Percentiles rank a stretch among this genome's conserved stretches.
Conservation (phyloP, 139 green algal species). For the Chlamydomonas sp. region DNA sequence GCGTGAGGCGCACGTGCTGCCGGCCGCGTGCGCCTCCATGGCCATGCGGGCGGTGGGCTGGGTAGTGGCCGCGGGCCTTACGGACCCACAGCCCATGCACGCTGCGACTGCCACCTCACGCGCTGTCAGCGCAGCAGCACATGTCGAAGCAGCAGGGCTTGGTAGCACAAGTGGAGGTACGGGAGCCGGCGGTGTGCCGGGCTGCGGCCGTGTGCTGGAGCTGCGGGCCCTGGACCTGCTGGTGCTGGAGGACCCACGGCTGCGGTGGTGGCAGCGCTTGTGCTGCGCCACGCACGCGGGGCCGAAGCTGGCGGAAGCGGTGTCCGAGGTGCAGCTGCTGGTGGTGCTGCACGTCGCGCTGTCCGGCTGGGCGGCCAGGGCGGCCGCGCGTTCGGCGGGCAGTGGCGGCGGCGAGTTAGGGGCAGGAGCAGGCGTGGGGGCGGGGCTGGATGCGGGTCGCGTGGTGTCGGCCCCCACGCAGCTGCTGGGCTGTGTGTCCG, state of each 20-base stretch:
- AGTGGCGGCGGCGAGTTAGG: background rate
- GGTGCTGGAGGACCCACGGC: slow-evolving; percentile 5
- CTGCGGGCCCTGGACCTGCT: slow-evolving; percentile 21
- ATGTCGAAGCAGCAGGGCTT: no score
- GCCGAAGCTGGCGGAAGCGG: background rate
- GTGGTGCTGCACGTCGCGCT: slow-evolving; percentile 9
- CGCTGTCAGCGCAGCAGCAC: no score
- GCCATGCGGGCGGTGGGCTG: background rate
- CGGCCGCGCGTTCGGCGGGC: background rate
- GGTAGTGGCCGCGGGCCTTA: slow-evolving; percentile 3
- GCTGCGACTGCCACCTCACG: no score
- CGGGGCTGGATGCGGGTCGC: background rate
- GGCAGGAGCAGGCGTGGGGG: background rate
- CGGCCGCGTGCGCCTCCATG: background rate
- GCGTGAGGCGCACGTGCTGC: slow-evolving; percentile 3
- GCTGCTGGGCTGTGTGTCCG: slow-evolving; percentile 13
- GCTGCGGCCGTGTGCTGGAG: background rate
- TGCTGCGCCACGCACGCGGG: slow-evolving; percentile 17
- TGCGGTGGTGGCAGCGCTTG: slow-evolving; percentile 38
- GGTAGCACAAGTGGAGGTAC: no score
- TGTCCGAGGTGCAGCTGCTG: slow-evolving; percentile 5
- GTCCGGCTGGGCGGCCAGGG: background rate
- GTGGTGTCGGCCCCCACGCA: slow-evolving; percentile 1
- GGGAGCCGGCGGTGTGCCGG: background rate
- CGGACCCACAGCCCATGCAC: no score